Evolutionary conservation across 2,329 filamentous ascomycete genomes (phyloP).

Genomic region (Lecanosticta acicola): DNA sequence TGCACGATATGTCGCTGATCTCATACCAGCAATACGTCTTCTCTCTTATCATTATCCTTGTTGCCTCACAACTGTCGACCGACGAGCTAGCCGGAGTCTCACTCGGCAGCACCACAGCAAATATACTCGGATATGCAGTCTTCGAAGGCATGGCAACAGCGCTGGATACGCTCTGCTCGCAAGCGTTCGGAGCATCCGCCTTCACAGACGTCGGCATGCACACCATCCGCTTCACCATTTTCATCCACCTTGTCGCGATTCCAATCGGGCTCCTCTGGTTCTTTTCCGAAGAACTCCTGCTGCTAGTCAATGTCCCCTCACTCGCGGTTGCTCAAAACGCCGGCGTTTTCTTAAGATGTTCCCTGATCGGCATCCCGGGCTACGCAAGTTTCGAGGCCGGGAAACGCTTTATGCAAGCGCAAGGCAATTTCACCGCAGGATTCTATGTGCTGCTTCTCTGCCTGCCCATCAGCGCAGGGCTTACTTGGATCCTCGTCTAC

Average conservation of each 20-base stretch:
- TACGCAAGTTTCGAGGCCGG: constrained; percentile 51
- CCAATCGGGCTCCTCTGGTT: constrained; percentile 49
- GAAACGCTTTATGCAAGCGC: constrained; percentile 52
- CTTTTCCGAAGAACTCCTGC: constrained; percentile 42
- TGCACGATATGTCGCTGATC: not conserved
- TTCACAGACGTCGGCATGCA: constrained; percentile 48
- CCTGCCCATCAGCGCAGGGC: constrained; percentile 16
- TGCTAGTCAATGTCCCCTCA: constrained; percentile 43
- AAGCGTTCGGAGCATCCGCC: constrained; percentile 48
- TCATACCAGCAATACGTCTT: constrained; percentile 44
- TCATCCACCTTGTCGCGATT: constrained; percentile 45
- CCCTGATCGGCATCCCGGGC: constrained; percentile 48
- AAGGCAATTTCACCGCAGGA: constrained; percentile 49
- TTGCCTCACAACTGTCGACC: constrained; percentile 49
- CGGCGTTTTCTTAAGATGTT: constrained; percentile 45
- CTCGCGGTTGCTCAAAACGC: constrained; percentile 45
- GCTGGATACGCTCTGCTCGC: constrained; percentile 48
- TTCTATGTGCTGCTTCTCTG: constrained; percentile 11
- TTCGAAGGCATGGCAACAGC: constrained; percentile 50
- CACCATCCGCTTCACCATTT: constrained; percentile 48
- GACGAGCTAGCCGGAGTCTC: constrained; percentile 50
- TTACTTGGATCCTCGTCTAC: constrained; percentile 24
- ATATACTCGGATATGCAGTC: constrained; percentile 49
- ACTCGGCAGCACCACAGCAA: constrained; percentile 50
- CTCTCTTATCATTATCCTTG: constrained; percentile 47